Evolutionary conservation across 345 rosid species (phyloP).

Genomic region (Camelina laxa): DNA sequence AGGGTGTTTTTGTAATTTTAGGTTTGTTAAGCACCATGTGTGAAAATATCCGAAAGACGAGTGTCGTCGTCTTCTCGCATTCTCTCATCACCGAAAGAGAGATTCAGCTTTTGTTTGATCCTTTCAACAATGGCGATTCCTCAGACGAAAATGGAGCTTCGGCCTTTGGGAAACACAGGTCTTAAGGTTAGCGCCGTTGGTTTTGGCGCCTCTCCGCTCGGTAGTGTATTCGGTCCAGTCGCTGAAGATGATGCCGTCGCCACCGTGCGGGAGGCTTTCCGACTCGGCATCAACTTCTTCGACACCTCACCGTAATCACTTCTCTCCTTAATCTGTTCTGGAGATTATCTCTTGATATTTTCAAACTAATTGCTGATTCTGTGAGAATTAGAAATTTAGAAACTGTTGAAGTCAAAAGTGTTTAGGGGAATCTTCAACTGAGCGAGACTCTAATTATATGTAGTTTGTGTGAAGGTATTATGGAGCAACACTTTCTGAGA

Average conservation of each 20-base stretch:
- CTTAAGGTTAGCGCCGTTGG: conserved; percentile 79
- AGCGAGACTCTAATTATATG: background rate
- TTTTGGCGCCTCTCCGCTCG: conserved; percentile 93
- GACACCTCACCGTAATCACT: conserved; percentile 90
- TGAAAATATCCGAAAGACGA: background rate
- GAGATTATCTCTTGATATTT: background rate
- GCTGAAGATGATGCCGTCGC: conserved; percentile 79
- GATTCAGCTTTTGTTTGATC: background rate
- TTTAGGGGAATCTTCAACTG: background rate
- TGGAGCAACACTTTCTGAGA: conserved; percentile 91
- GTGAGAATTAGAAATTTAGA: background rate
- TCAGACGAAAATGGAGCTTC: conserved; percentile 55
- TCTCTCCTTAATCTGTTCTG: conserved; percentile 5
- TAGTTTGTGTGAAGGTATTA: conserved; percentile 64
- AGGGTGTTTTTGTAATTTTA: background rate
- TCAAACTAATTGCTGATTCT: background rate
- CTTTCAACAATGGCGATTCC: conserved; percentile 30
- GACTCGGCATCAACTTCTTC: conserved; percentile 90
- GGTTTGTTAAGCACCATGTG: background rate
- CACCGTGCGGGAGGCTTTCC: conserved; percentile 80
- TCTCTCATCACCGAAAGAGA: conserved; percentile 4
- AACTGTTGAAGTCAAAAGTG: background rate
- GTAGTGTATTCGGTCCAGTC: conserved; percentile 83
- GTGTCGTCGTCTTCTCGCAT: conserved; percentile 10
- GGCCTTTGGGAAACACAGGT: conserved; percentile 69